These are phyloP conservation scores for Syzygium jambos DNA, from an alignment of 345 rosid genomes.

Conservation along the genomic window DNA sequence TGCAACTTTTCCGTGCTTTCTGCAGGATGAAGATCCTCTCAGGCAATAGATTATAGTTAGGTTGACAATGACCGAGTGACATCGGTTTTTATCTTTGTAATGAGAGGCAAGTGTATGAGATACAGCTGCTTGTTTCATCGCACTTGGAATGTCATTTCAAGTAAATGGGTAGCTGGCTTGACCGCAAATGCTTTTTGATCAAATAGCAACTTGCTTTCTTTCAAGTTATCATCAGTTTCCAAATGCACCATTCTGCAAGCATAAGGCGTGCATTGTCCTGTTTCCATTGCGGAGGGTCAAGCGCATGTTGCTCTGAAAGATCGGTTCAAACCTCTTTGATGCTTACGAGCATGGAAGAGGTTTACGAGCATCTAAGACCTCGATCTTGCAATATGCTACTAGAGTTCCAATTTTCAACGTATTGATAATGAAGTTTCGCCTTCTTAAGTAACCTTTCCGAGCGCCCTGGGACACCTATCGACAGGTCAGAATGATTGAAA, in stretches of 20 bases:
- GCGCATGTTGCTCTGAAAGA: not conserved
- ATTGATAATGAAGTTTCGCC: not conserved
- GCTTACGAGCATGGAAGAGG: too few relatives aligned
- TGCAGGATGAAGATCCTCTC: not conserved
- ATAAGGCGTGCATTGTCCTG: not conserved
- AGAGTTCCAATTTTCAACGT: not conserved
- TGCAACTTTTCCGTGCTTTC: not conserved
- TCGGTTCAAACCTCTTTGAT: not conserved
- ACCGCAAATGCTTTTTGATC: not conserved
- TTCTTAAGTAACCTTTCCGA: not conserved
- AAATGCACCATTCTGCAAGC: not conserved
- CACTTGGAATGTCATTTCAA: not conserved
- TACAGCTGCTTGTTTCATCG: not conserved
- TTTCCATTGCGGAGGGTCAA: not conserved
- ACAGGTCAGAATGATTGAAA: not conserved
- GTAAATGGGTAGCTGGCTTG: not conserved
- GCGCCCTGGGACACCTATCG: not conserved
- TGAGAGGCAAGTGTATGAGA: not conserved
- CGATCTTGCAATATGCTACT: not conserved
- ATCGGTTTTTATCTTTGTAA: not conserved
- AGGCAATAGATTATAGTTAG: not conserved
- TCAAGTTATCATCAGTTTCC: not conserved
- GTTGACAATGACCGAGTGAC: not conserved
- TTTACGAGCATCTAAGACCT: too few relatives aligned
- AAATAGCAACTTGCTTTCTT: not conserved